phyloP scores from a whole-genome alignment of 495 filamentous ascomycete species.

The Xylaria flabelliformis region DNA sequence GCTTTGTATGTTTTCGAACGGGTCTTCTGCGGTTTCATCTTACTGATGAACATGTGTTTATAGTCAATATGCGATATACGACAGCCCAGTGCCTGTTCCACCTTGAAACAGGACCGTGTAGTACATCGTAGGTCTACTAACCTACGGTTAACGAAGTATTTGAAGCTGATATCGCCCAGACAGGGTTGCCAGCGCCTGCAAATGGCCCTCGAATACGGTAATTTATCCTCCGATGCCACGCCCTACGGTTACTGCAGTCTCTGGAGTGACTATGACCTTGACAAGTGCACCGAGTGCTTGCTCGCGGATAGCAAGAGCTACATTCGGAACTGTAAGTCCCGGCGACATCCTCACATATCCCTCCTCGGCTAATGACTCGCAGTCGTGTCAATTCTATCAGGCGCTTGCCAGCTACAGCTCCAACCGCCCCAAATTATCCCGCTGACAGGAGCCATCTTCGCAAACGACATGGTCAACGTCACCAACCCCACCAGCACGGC shows the following conservation, averaged over 20 bases:
- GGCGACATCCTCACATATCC: neutral
- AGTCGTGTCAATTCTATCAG: conserved; percentile 54
- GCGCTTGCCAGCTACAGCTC: conserved; percentile 54
- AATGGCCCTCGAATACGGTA: conserved; percentile 44
- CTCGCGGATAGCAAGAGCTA: conserved; percentile 32
- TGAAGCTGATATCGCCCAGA: conserved; percentile 32
- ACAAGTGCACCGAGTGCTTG: conserved; percentile 48
- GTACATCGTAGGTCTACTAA: conserved; percentile 44
- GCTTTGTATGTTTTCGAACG: conserved; percentile 47
- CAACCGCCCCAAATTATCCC: conserved; percentile 46
- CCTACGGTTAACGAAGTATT: neutral
- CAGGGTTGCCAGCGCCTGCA: conserved; percentile 48
- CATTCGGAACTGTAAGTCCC: conserved; percentile 48
- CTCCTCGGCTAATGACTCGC: conserved; percentile 20
- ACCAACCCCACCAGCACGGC: conserved; percentile 47
- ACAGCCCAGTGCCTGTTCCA: conserved; percentile 49
- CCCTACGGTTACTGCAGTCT: conserved; percentile 49
- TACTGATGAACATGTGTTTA: conserved; percentile 1
- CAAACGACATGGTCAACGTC: conserved; percentile 46
- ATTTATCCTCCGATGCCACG: conserved; percentile 41
- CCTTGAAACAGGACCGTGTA: conserved; percentile 43
- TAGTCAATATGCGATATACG: conserved; percentile 56
- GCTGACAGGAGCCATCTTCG: conserved; percentile 58
- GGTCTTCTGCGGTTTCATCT: neutral
- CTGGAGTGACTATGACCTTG: conserved; percentile 44